A percentile compares a stretch with the other conserved stretches of the same genome.
phyloP scores from a whole-genome alignment of 202 grass and related monocot genomes.

The Carex sylvatica region DNA sequence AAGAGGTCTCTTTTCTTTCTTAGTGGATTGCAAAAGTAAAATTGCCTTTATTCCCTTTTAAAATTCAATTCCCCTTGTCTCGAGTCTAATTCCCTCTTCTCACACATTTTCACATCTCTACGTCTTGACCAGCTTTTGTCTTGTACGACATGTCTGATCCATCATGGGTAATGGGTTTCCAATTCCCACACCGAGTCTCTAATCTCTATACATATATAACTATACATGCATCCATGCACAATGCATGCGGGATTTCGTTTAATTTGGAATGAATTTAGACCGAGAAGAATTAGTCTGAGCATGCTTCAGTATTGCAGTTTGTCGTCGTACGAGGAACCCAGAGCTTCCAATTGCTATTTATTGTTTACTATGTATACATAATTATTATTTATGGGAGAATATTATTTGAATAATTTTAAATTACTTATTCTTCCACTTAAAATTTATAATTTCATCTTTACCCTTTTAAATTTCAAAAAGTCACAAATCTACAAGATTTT shows the following conservation, averaged over 20 bases:
- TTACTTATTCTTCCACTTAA: no score
- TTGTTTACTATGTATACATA: not conserved
- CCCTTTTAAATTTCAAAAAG: no score
- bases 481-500: no score
- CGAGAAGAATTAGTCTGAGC: constrained; percentile 6
- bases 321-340: constrained; percentile 1
- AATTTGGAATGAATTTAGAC: not conserved
- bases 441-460: no score
- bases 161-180: not conserved
- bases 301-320: not conserved
- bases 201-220: not conserved
- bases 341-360: not conserved
- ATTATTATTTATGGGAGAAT: not conserved
- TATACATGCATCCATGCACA: not conserved
- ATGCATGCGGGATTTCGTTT: not conserved
- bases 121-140: constrained; percentile 14
- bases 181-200: not conserved
- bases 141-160: not conserved
- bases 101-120: constrained; percentile 16
- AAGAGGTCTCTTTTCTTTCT: constrained; percentile 25
- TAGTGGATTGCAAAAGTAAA: constrained; percentile 21
- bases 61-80: not conserved
- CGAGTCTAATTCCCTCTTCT: not conserved
- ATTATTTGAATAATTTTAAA: no score
- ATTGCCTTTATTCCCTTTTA: not conserved